phyloP scores from a whole-genome alignment of 192 early-diverging fungal genomes.

The Entomortierella beljakovae region DNA sequence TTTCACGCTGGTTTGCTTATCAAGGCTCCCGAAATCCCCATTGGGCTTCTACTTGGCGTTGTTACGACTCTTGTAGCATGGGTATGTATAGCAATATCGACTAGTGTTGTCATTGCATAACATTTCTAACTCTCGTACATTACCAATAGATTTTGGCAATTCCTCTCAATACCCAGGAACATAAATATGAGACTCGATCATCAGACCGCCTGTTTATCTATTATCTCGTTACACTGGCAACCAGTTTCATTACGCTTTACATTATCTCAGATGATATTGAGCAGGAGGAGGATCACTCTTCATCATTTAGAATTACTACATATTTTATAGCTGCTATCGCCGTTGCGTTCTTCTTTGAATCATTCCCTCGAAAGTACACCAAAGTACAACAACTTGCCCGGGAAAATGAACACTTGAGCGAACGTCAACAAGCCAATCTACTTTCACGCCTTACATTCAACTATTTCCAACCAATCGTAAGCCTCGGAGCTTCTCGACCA shows the following conservation, averaged over 20 bases:
- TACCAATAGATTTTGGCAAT: conserved; percentile 10
- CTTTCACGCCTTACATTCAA: conserved; percentile 27
- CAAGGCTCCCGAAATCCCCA: neutral
- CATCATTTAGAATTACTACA: neutral
- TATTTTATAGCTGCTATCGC: conserved; percentile 6
- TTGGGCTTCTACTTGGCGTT: neutral
- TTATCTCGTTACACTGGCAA: conserved; percentile 1
- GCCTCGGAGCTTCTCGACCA: conserved; percentile 24
- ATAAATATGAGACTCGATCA: conserved; percentile 28
- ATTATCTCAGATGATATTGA: conserved; percentile 14
- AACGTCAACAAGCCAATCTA: conserved; percentile 22
- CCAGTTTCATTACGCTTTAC: conserved; percentile 5
- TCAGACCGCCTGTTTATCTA: conserved; percentile 25
- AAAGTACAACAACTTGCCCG: conserved; percentile 23
- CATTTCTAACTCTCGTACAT: neutral
- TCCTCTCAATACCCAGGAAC: conserved; percentile 23
- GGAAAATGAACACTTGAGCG: conserved; percentile 22
- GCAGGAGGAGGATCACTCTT: neutral
- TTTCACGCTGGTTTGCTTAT: neutral
- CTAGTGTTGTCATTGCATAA: neutral
- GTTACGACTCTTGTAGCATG: conserved; percentile 12
- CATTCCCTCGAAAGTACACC: conserved; percentile 17
- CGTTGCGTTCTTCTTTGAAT: conserved; percentile 32
- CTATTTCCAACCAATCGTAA: conserved; percentile 23
- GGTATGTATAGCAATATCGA: neutral